phyloP scores from a whole-genome alignment of 768 basidiomycete species.

The Boletus sensibilis region DNA sequence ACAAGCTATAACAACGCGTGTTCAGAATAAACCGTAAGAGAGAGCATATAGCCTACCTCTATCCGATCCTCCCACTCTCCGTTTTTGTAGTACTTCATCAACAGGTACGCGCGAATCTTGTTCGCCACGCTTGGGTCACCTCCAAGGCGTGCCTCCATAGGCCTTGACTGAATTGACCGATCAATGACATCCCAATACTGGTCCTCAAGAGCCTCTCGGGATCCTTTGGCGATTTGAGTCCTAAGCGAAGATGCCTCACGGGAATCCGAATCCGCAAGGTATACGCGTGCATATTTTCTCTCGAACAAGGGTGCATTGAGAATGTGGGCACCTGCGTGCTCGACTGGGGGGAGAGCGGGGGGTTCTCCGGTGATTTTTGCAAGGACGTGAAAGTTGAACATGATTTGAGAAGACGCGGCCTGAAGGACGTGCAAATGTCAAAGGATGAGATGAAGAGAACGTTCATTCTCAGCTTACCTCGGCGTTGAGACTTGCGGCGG shows the following conservation, averaged over 20 bases:
- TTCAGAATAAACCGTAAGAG: not conserved
- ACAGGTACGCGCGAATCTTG: conserved; percentile 84
- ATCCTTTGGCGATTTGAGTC: conserved; percentile 73
- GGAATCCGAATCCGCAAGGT: conserved; percentile 63
- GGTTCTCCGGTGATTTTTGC: conserved; percentile 77
- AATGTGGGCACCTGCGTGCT: conserved; percentile 80
- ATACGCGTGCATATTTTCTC: conserved; percentile 78
- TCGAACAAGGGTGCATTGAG: conserved; percentile 78
- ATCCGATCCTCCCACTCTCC: conserved; percentile 85
- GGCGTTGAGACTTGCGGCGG: conserved; percentile 55
- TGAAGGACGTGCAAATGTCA: conserved; percentile 22
- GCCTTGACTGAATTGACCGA: conserved; percentile 75
- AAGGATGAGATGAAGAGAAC: not conserved
- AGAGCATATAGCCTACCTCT: conserved; percentile 55
- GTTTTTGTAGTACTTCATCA: conserved; percentile 76
- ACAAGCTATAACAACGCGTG: conserved; percentile 54
- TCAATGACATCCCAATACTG: conserved; percentile 87
- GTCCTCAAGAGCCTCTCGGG: conserved; percentile 79
- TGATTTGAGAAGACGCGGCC: conserved; percentile 57
- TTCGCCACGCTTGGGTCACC: conserved; percentile 90
- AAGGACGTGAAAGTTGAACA: conserved; percentile 71
- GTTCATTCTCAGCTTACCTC: conserved; percentile 42
- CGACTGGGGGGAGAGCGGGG: conserved; percentile 68
- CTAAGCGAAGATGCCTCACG: conserved; percentile 66
- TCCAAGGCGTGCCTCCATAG: conserved; percentile 82